These are phyloP conservation scores for Penicillium thymicola DNA, from an alignment of 2,329 filamentous ascomycete species.

Conservation along the genomic window DNA sequence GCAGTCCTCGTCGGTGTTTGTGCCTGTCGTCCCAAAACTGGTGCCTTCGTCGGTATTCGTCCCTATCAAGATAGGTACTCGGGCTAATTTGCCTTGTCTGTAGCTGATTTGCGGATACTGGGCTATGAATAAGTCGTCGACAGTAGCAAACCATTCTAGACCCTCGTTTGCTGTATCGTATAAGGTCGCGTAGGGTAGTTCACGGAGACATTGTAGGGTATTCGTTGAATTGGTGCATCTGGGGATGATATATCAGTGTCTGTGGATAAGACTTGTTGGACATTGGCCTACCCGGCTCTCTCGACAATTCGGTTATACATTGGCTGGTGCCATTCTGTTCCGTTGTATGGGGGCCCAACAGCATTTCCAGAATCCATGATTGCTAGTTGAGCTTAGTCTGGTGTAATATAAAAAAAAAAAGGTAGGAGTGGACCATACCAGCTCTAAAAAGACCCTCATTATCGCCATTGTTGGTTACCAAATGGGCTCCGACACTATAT, in stretches of 20 bases:
- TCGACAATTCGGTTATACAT: slow-evolving; percentile 33
- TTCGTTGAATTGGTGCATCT: slow-evolving; percentile 27
- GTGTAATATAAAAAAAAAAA: background rate
- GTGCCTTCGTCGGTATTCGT: slow-evolving; percentile 65
- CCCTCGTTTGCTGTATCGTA: slow-evolving; percentile 26
- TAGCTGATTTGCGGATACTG: slow-evolving; percentile 56
- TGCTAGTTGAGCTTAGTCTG: slow-evolving; percentile 13
- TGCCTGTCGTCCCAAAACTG: slow-evolving; percentile 50
- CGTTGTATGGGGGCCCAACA: slow-evolving; percentile 32
- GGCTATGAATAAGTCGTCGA: slow-evolving; percentile 57
- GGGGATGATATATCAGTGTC: background rate
- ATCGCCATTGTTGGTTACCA: slow-evolving; percentile 29
- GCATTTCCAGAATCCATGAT: slow-evolving; percentile 35
- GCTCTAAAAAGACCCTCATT: slow-evolving; percentile 33
- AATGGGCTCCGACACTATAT: slow-evolving; percentile 32
- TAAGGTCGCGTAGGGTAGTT: slow-evolving; percentile 24
- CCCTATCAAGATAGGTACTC: slow-evolving; percentile 61
- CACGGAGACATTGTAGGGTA: slow-evolving; percentile 31
- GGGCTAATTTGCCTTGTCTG: slow-evolving; percentile 55
- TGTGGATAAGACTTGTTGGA: background rate
- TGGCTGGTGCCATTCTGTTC: slow-evolving; percentile 34
- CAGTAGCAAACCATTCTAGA: slow-evolving; percentile 39
- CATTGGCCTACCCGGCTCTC: slow-evolving; percentile 19
- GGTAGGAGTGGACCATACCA: slow-evolving; percentile 13
- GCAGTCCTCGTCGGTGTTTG: slow-evolving; percentile 56